Base-by-base conservation (phyloP, 495 filamentous ascomycete species). In the Margaritispora aquatica region DNA sequence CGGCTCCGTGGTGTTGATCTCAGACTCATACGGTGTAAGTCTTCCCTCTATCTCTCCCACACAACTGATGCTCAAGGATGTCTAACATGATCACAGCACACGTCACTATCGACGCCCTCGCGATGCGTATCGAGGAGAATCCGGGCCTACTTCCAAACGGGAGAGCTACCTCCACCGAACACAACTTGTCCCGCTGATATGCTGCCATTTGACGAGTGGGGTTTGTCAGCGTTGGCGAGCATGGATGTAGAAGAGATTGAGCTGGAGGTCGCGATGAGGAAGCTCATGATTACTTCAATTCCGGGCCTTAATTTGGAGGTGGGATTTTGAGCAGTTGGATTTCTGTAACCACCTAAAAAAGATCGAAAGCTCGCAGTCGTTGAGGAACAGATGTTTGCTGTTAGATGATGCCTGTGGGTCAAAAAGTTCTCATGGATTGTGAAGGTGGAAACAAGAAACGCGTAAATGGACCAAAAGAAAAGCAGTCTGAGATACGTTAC, bases 1-100 rank as follows among this genome's bases (percentile, higher is more conserved):
- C 11, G 80, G 80, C 11, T 78, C 80, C 2, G 74, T 72, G 4
- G 68, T 83, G n/a, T 59, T 86, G 50, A 69, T 76, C n/a, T 80
- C 85, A 68, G 73, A 84, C 36, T 75, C 73, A 20, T 75, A 77
- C 54, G 79, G 80, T 23, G 47, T 50, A 50, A 24, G 47, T 24
- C n/a, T 26, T 24, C 47, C 3, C 26, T 4, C 20, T 50, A 11
- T 50, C 44, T 9, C 17, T 23, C 20, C 47, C 21, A 19, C 8
- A 48, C 36, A 15, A 34, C 7, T 34, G 29, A 5, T 5, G n/a
- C n/a, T n/a, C n/a, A n/a, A n/a, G n/a, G n/a, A n/a, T n/a, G n/a
- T n/a, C 38, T 44, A n/a, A 44, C 15, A n/a, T 15, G 17, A 44
- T 8, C 2, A 3, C 20, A 50, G 56, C 63, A 66, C 47, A 66